These are phyloP conservation scores for Massariosphaeria phaeospora DNA, from an alignment of 495 filamentous ascomycete genomes.

Conservation along the genomic window DNA sequence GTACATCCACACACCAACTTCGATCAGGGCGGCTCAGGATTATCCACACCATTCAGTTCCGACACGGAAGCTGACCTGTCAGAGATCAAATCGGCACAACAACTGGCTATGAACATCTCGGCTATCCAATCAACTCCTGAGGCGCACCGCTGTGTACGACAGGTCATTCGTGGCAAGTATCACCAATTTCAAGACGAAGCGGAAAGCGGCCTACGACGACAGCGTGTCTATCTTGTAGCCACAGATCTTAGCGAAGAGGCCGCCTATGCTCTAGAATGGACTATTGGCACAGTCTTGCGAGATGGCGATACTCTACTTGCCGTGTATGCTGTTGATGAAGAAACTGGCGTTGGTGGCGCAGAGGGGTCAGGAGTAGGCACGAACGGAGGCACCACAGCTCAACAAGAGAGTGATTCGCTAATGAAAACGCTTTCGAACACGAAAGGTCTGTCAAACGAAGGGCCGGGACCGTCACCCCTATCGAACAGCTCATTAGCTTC, in stretches of 20 bases:
- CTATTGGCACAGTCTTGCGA: conserved; percentile 88
- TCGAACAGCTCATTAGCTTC: conserved; percentile 10
- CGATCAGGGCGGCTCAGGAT: conserved; percentile 62
- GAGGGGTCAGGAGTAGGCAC: conserved; percentile 46
- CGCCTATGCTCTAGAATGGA: conserved; percentile 92
- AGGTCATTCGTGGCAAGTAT: conserved; percentile 85
- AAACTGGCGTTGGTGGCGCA: conserved; percentile 53
- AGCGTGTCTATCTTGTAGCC: conserved; percentile 85
- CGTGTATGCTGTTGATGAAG: conserved; percentile 87
- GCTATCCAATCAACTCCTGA: conserved; percentile 69
- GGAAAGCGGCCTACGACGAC: conserved; percentile 64
- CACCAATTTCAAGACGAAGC: conserved; percentile 64
- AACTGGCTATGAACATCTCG: conserved; percentile 72
- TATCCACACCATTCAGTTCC: conserved; percentile 74
- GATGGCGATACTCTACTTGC: conserved; percentile 92
- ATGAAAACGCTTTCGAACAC: conserved; percentile 33
- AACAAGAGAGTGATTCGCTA: conserved; percentile 62
- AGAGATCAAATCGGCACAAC: conserved; percentile 82
- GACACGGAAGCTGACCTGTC: conserved; percentile 79
- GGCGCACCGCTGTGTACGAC: conserved; percentile 72
- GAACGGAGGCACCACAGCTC: conserved; percentile 57
- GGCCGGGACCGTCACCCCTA: conserved; percentile 29
- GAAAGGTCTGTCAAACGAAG: conserved; percentile 6
- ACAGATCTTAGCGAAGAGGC: conserved; percentile 92
- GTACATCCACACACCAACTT: conserved; percentile 81